Evolutionary conservation across 2,329 filamentous ascomycete species (phyloP).

Genomic region (Penicillium sp.): DNA sequence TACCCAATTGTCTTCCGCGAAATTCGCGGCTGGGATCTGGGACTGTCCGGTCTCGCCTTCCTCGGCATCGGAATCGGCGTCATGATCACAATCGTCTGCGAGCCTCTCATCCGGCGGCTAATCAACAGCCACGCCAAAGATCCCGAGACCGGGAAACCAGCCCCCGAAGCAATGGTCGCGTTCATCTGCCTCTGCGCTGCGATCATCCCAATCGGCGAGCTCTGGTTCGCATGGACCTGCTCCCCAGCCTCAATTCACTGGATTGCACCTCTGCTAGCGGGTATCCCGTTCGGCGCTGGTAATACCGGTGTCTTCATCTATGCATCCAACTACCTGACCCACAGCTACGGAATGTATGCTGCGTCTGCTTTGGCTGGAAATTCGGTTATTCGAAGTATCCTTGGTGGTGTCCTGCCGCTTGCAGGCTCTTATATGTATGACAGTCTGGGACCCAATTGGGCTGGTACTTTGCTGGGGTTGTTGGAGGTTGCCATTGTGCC

Average conservation of each 20-base stretch:
- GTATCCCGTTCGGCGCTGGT: conserved; percentile 74
- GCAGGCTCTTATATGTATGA: conserved; percentile 72
- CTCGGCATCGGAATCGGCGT: conserved; percentile 65
- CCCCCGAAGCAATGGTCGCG: conserved; percentile 77
- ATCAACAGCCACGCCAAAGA: conserved; percentile 76
- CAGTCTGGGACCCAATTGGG: conserved; percentile 71
- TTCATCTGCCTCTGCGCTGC: conserved; percentile 77
- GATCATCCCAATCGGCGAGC: conserved; percentile 71
- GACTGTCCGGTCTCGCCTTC: conserved; percentile 74
- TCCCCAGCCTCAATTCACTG: conserved; percentile 75
- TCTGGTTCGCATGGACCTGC: conserved; percentile 87
- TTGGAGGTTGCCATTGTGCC: conserved; percentile 73
- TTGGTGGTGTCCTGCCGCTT: conserved; percentile 77
- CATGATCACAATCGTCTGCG: conserved; percentile 52
- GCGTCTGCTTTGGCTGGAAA: conserved; percentile 80
- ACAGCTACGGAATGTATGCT: conserved; percentile 77
- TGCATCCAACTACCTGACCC: conserved; percentile 73
- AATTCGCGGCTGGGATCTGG: conserved; percentile 72
- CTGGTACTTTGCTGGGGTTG: conserved; percentile 71
- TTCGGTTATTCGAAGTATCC: conserved; percentile 66
- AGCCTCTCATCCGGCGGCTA: conserved; percentile 70
- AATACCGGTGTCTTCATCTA: conserved; percentile 82
- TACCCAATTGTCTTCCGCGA: conserved; percentile 81
- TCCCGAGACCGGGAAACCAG: conserved; percentile 68
- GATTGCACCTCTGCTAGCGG: conserved; percentile 75